Evolutionary conservation across 1,139 yeast species (phyloP), one percentile per base, ranked within the genome.

Genomic region (Blastobotrys arbuscula): DNA sequence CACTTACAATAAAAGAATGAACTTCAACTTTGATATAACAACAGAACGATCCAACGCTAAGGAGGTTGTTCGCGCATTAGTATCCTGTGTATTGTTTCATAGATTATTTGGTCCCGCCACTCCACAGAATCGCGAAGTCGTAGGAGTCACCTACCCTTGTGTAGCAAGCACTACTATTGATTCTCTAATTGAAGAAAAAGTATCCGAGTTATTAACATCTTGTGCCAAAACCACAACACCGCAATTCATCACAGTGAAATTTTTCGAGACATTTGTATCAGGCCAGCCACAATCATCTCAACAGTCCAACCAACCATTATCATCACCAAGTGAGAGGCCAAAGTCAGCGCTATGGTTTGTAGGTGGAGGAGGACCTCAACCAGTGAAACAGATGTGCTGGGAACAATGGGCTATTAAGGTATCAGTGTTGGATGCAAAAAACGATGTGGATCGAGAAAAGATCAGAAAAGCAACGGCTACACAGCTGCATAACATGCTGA

Each of bases 1-100:
- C n/a, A n/a, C n/a, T n/a, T n/a, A n/a, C n/a, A n/a, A n/a, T n/a
- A n/a, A n/a, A n/a, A n/a, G n/a, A 21, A 64, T 67, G 69, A 68
- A 68, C 47, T 60, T 64, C 54, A 59, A 61, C 15, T 60, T 67
- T 48, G 67, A 67, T 15, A 45, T 72, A 23, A 62, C 61, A 1
- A 62, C 68, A 1, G 74, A 71, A 38, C 58, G 65, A 21, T 60
- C 62, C 46, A 60, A 62, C 44, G 55, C 64, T 15, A 60, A 62
- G 26, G 76, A 72, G 26, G 68, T 65, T 23, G 44, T n/a, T 13
- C 7, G 51, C 71, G 92, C 88, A 3, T 64, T 83, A 34, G 63
- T 84, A 51, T 81, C 85, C 72, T 71, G 86, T 1, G 78, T 85
- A 24, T 77, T 85, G 63, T 85, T 85, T 62, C 80, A 81, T 51